phyloP scores from a whole-genome alignment of 192 early-diverging fungal genomes.

The Entomortierella beljakovae region DNA sequence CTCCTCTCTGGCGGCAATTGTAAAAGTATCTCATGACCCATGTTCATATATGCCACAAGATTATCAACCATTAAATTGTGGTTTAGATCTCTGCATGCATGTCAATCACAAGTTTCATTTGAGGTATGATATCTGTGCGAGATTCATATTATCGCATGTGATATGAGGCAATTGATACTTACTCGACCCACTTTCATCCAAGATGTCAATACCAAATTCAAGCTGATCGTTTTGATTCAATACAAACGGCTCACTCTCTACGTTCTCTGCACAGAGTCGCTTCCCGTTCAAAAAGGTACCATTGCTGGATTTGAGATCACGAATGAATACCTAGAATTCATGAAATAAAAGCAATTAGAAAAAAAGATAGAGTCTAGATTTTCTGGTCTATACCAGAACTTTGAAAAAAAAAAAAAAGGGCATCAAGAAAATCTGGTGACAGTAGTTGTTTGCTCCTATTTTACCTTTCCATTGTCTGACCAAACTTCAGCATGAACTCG shows the following conservation, averaged over 20 bases:
- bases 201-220: constrained; percentile 87
- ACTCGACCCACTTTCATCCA: constrained; percentile 74
- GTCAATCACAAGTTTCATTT: no score
- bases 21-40: no score
- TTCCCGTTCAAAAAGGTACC: constrained; percentile 84
- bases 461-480: constrained; percentile 70
- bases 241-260: constrained; percentile 66
- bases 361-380: not conserved
- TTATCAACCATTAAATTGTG: no score
- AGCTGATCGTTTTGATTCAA: constrained; percentile 70
- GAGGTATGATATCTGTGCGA: no score
- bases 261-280: constrained; percentile 72
- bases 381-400: not conserved
- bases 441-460: not conserved
- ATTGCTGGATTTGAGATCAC: constrained; percentile 82
- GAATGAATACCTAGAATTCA: constrained; percentile 68
- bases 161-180: constrained; percentile 2
- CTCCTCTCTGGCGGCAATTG: no score
- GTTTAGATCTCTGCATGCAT: no score
- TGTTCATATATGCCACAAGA: no score
- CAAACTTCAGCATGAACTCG: constrained; percentile 84
- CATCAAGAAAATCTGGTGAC: not conserved
- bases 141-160: not conserved
- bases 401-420: not conserved
- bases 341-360: not conserved